A percentile compares a stretch with the other conserved stretches of the same genome.
Evolutionary conservation across 208 protist genomes (phyloP).

Genomic region (Trypanosoma melophagium): DNA sequence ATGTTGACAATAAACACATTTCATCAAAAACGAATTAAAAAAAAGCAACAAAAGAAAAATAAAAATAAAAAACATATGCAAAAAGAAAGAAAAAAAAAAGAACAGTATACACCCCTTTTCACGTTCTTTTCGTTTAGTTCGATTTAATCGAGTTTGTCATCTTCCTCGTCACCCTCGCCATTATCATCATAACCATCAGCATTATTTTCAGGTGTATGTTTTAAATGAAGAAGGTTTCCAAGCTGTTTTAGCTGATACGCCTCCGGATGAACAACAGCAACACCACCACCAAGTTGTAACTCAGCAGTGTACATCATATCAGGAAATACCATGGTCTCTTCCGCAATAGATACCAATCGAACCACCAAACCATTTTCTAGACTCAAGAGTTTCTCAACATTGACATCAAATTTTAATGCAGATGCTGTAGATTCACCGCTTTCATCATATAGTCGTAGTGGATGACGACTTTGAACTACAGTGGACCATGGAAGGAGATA

Average conservation of each 20-base stretch:
- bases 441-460: conserved; percentile 84
- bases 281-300: conserved; percentile 8
- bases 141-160: conserved; percentile 28
- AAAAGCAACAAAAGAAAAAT: not conserved
- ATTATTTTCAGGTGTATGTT: not conserved
- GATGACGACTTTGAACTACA: conserved; percentile 54
- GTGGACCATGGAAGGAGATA: conserved; percentile 81
- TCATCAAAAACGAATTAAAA: conserved; percentile 7
- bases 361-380: conserved; percentile 22
- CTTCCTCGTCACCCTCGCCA: conserved; percentile 7
- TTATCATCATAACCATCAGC: conserved; percentile 7
- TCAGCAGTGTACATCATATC: conserved; percentile 17
- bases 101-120: not conserved
- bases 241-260: not conserved
- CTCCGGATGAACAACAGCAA: conserved; percentile 19
- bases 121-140: not conserved
- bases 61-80: not conserved
- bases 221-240: too few relatives aligned
- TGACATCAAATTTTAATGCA: conserved; percentile 41
- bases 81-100: conserved; percentile 1
- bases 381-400: conserved; percentile 40
- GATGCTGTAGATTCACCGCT: conserved; percentile 50
- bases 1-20: conserved; percentile 1
- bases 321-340: conserved; percentile 56
- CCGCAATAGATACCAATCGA: conserved; percentile 46